Percentiles rank a stretch among this genome's conserved stretches.
Evolutionary conservation across 148 eudicot species (phyloP).

Genomic region (Polygonum maritimum): DNA sequence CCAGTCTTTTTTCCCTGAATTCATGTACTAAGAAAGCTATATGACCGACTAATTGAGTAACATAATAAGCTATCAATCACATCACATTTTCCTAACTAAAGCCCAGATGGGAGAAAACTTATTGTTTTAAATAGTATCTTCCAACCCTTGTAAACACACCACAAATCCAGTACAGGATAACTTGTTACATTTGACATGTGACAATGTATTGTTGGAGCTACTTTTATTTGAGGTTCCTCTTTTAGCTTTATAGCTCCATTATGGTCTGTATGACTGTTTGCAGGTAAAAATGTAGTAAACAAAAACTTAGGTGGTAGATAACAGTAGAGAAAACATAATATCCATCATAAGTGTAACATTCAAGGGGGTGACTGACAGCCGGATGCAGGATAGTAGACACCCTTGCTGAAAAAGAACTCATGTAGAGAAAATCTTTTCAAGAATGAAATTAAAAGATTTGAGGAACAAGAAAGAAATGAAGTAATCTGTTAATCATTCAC

Average conservation of each 20-base stretch:
- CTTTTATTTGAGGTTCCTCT: background rate
- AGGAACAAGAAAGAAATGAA: background rate
- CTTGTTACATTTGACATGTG: background rate
- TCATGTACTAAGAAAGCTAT: background rate
- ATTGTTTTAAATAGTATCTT: background rate
- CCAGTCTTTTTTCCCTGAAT: background rate
- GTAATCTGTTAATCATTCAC: slow-evolving; percentile 29
- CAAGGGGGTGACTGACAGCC: background rate
- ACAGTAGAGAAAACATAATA: background rate
- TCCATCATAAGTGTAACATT: background rate
- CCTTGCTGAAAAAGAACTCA: background rate
- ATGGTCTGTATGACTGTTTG: background rate
- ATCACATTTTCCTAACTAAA: background rate
- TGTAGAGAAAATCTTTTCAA: background rate
- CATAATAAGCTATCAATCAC: background rate
- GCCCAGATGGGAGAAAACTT: background rate
- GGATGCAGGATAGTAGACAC: background rate
- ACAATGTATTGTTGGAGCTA: background rate
- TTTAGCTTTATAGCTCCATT: background rate
- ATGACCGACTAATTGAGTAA: background rate
- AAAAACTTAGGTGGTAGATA: background rate
- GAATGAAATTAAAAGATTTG: background rate
- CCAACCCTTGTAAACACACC: background rate
- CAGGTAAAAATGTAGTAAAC: background rate
- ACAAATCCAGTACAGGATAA: background rate